A percentile compares a stretch with the other conserved stretches of the same genome.
Evolutionary conservation across 306 rosid species (phyloP).

Genomic region (Sesbania bispinosa): DNA sequence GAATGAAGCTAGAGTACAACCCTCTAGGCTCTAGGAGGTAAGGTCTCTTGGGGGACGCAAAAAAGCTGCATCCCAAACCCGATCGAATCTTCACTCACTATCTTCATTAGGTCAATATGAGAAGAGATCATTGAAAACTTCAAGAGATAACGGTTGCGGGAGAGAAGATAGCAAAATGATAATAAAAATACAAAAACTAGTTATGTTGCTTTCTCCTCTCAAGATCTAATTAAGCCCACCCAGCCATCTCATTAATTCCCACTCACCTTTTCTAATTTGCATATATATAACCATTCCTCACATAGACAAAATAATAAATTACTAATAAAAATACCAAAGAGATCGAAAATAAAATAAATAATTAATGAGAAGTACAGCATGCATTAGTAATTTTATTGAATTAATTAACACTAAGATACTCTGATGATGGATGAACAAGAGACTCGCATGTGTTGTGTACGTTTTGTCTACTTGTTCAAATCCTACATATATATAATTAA

Average conservation of each 20-base stretch:
- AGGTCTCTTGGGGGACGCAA: neutral
- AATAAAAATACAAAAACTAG: neutral
- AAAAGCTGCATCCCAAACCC: constrained; percentile 34
- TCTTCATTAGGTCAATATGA: constrained; percentile 30
- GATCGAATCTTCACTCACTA: constrained; percentile 33
- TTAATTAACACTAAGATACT: too few species aligned
- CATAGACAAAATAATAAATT: neutral
- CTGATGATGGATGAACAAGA: too few species aligned
- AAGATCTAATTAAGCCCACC: neutral
- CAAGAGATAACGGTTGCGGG: neutral
- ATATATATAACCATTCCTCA: too few species aligned
- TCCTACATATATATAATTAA: too few species aligned
- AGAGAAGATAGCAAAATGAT: neutral
- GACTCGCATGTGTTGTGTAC: too few species aligned
- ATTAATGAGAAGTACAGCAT: too few species aligned
- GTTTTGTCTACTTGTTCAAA: too few species aligned
- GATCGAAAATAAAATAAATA: too few species aligned
- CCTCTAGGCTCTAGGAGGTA: neutral
- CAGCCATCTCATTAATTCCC: neutral
- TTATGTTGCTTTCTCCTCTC: constrained; percentile 20
- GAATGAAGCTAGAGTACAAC: constrained; percentile 29
- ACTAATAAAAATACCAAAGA: too few species aligned
- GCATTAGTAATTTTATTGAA: too few species aligned
- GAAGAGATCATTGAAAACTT: neutral
- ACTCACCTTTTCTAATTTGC: neutral